Evolutionary conservation across 768 basidiomycete species (phyloP).

Genomic region (Saitozyma sp.): DNA sequence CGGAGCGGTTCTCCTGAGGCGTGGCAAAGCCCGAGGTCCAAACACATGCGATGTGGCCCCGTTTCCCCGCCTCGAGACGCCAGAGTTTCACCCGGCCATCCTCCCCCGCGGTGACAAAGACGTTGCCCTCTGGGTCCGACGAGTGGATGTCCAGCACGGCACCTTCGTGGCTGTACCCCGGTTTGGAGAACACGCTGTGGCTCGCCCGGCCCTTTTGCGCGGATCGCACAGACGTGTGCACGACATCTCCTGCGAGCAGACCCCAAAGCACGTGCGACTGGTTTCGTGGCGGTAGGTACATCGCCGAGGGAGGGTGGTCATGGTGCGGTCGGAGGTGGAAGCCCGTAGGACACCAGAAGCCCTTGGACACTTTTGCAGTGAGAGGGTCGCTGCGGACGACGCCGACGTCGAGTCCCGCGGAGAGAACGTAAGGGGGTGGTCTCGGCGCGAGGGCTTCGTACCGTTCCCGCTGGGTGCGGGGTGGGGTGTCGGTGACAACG

Average conservation of each 20-base stretch:
- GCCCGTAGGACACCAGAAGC: conserved; percentile 45
- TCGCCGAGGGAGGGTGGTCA: conserved; percentile 26
- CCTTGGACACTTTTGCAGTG: conserved; percentile 43
- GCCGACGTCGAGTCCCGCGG: conserved; percentile 32
- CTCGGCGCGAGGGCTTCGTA: conserved; percentile 42
- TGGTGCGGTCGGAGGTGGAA: conserved; percentile 38
- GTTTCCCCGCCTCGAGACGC: conserved; percentile 12
- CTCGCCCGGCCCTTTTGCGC: background rate
- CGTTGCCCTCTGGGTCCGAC: background rate
- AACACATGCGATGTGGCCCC: conserved; percentile 20
- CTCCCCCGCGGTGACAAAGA: conserved; percentile 33
- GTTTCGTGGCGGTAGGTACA: conserved; percentile 23
- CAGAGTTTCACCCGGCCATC: conserved; percentile 47
- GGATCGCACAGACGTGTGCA: conserved; percentile 34
- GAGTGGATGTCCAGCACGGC: too few relatives aligned
- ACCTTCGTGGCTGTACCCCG: too few relatives aligned
- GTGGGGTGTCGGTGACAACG: conserved; percentile 6
- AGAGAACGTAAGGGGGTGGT: conserved; percentile 41
- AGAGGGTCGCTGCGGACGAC: conserved; percentile 45
- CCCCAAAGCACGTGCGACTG: conserved; percentile 43
- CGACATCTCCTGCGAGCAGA: conserved; percentile 27
- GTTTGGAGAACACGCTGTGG: too few relatives aligned
- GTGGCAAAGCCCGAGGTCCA: conserved; percentile 17
- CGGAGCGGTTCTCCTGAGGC: conserved; percentile 28
- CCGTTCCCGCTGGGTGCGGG: conserved; percentile 37